phyloP scores from a whole-genome alignment of 345 rosid species.

The Melastoma malabathricum region DNA sequence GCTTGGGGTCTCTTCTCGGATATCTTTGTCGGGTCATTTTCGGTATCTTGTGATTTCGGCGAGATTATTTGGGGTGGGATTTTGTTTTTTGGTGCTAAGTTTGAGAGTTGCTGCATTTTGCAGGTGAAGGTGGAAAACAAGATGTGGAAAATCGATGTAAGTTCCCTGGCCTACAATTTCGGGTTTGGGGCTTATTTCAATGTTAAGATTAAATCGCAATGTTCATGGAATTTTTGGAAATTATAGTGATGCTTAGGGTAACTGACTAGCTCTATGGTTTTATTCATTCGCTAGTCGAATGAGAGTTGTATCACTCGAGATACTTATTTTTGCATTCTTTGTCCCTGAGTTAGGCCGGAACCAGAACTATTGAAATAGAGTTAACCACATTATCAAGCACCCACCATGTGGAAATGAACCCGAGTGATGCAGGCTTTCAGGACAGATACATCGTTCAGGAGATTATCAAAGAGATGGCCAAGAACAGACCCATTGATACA shows the following conservation, averaged over 20 bases:
- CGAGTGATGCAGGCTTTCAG: slow-evolving; percentile 95
- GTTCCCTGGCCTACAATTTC: slow-evolving; percentile 8
- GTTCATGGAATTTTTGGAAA: too few relatives aligned
- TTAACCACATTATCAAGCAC: slow-evolving; percentile 76
- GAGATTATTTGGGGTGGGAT: background rate
- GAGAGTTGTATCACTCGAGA: background rate
- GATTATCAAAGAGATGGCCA: slow-evolving; percentile 95
- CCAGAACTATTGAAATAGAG: slow-evolving; percentile 77
- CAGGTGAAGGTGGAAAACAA: slow-evolving; percentile 96
- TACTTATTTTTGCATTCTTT: slow-evolving; percentile 3
- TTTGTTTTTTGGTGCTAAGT: slow-evolving; percentile 3
- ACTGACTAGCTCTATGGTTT: background rate
- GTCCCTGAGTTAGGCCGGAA: slow-evolving; percentile 57
- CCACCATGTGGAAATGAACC: slow-evolving; percentile 85
- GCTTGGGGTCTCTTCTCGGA: background rate
- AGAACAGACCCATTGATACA: slow-evolving; percentile 77
- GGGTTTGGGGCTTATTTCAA: too few relatives aligned
- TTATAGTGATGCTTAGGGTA: too few relatives aligned
- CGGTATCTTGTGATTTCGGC: background rate
- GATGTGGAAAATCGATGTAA: slow-evolving; percentile 82
- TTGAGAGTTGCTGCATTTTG: slow-evolving; percentile 10
- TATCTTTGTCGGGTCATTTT: background rate
- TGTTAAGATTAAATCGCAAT: too few relatives aligned
- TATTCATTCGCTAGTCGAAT: background rate
- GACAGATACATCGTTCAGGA: slow-evolving; percentile 94